Base-by-base conservation (phyloP, 2,329 filamentous ascomycete species). In the Penicillium sp. region DNA sequence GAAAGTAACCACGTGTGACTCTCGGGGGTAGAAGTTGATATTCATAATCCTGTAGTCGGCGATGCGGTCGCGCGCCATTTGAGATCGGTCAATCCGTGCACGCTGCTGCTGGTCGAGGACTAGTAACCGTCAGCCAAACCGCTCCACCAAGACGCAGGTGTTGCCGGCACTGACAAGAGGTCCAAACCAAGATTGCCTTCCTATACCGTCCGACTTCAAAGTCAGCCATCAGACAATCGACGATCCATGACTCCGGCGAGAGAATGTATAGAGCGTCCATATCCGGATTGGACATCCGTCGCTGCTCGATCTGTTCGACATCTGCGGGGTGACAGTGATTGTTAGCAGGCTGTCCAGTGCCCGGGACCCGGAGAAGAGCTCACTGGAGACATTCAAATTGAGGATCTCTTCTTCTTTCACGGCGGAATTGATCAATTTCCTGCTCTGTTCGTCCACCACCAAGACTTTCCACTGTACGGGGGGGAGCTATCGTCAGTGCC, bases 261-360 rank as follows among this genome's bases (percentile, higher is more conserved):
- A 99, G 81, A 54, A 99, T 79, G 76, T 97, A 99, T 60, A 99
- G 85, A 64, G 91, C 94, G 73, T 97, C 94, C 85, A 95, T 96
- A 63, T 90, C 88, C 50, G 86, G 85, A 69, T 96, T 95, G 68
- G 82, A 80, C 43, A 88, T 86, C 68, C 94, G 85, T 64, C 85
- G 86, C 56, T 94, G 85, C 77, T 96, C 92, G 74, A 99, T 95
- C 67, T 84, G 84, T 79, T 97, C 92, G 72, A 99, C 92, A 74
- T 96, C 92, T 63, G 55, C 49, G 55, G 53, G 44, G 43, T 36
- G 50, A 41, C 36, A 38, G 41, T 41, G 38, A 20, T 46, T 33
- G 43, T 61, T 56, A 63, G 58, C 42, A 13, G n/a, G 45, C 30
- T 35, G 38, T 42, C 28, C 35, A 16, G 20, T 7, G 27, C 30